These are phyloP conservation scores for Nigrospora oryzae DNA, from an alignment of 2,329 filamentous ascomycete species.

Conservation along the genomic window DNA sequence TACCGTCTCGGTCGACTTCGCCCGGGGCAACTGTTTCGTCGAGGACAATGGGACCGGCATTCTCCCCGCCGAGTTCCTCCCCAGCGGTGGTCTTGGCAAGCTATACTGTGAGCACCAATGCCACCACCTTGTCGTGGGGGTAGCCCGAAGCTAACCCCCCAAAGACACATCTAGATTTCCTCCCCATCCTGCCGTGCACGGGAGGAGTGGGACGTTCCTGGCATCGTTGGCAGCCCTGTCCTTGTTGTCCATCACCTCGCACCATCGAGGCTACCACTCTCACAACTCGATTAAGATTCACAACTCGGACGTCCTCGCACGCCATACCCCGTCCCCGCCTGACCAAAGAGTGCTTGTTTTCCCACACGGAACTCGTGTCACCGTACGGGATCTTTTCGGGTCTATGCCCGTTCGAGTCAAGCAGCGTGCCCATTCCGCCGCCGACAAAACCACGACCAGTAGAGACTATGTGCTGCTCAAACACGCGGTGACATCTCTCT, in stretches of 20 bases:
- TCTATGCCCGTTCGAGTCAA: constrained; percentile 87
- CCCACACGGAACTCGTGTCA: constrained; percentile 65
- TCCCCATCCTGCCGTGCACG: constrained; percentile 41
- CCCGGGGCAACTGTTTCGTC: constrained; percentile 65
- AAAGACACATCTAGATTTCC: constrained; percentile 73
- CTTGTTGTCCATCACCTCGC: constrained; percentile 68
- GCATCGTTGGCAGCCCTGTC: constrained; percentile 70
- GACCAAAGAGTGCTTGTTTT: constrained; percentile 48
- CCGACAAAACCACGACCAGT: constrained; percentile 40
- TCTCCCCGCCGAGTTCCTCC: constrained; percentile 59
- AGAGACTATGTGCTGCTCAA: constrained; percentile 61
- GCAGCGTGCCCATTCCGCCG: constrained; percentile 49
- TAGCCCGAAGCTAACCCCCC: constrained; percentile 6
- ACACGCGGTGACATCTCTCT: constrained; percentile 47
- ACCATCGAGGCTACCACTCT: constrained; percentile 49
- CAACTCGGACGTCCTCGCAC: constrained; percentile 55
- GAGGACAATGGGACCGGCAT: constrained; percentile 86
- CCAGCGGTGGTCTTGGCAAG: constrained; percentile 62
- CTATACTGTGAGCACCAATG: constrained; percentile 51
- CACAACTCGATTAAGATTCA: constrained; percentile 63
- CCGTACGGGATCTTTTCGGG: constrained; percentile 76
- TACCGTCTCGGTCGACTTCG: constrained; percentile 64
- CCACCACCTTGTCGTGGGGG: constrained; percentile 2
- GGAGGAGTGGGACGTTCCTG: constrained; percentile 66
- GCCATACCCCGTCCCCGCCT: constrained; percentile 51